Percentiles rank a stretch among this genome's conserved stretches.
These are phyloP conservation scores for Penicillium angulare DNA, from an alignment of 495 filamentous ascomycete species.

Conservation along the genomic window DNA sequence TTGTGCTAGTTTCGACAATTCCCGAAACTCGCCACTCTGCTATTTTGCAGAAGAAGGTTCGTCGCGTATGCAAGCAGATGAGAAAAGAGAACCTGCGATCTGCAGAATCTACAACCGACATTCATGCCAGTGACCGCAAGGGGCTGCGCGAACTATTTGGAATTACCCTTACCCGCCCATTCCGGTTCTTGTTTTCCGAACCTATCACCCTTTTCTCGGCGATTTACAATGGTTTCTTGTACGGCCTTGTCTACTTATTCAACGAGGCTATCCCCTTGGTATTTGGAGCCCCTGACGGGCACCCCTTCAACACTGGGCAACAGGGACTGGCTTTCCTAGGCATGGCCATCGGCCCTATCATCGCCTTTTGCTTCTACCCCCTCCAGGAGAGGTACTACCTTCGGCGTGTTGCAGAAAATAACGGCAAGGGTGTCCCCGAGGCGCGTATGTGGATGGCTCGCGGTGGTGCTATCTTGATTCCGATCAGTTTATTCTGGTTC, in stretches of 20 bases:
- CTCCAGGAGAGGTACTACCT: slow-evolving; percentile 49
- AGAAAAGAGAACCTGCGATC: slow-evolving; percentile 47
- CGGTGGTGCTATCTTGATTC: slow-evolving; percentile 40
- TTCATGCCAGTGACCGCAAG: slow-evolving; percentile 38
- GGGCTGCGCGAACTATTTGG: slow-evolving; percentile 60
- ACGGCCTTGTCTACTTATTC: slow-evolving; percentile 66
- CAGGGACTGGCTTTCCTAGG: slow-evolving; percentile 43
- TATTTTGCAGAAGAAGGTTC: slow-evolving; percentile 50
- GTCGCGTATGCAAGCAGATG: slow-evolving; percentile 52
- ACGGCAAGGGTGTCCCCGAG: slow-evolving; percentile 49
- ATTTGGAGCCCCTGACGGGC: slow-evolving; percentile 40
- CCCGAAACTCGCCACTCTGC: slow-evolving; percentile 47
- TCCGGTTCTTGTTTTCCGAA: slow-evolving; percentile 50
- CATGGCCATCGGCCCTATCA: slow-evolving; percentile 39
- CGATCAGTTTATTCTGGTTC: slow-evolving; percentile 48
- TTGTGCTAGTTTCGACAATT: slow-evolving; percentile 37
- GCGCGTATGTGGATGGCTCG: slow-evolving; percentile 60
- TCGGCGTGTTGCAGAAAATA: slow-evolving; percentile 38
- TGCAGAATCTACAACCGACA: slow-evolving; percentile 36
- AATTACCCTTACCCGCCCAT: slow-evolving; percentile 47
- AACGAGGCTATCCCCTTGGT: slow-evolving; percentile 46
- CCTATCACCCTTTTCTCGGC: slow-evolving; percentile 54
- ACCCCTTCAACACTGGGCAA: slow-evolving; percentile 38
- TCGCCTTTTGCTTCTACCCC: slow-evolving; percentile 40
- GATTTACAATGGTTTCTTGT: slow-evolving; percentile 61